These are phyloP conservation scores for Trichosporon ovoides DNA, from an alignment of 1,284 basidiomycete genomes.

Conservation along the genomic window DNA sequence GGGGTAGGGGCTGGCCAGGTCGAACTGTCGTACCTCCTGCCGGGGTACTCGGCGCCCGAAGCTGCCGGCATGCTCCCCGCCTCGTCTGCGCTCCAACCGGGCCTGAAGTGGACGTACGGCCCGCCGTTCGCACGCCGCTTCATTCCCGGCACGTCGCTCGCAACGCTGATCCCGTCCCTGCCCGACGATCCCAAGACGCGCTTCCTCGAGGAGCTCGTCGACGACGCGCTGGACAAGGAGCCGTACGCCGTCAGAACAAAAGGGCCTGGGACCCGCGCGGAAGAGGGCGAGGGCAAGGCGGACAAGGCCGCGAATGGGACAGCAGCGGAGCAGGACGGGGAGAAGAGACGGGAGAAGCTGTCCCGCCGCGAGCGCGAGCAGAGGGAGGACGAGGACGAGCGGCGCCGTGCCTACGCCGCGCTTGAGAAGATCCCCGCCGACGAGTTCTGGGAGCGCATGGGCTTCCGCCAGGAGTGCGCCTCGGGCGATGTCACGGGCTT, in stretches of 20 bases:
- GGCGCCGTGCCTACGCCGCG: constrained; percentile 45
- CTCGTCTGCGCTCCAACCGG: constrained; percentile 34
- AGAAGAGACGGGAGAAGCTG: neutral
- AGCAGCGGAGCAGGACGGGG: neutral
- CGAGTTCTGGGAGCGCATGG: constrained; percentile 94
- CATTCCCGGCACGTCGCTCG: constrained; percentile 48
- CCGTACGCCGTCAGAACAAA: constrained; percentile 42
- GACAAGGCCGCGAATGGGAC: neutral
- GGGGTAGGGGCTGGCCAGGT: constrained; percentile 18
- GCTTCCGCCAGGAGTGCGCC: constrained; percentile 85
- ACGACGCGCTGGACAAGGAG: constrained; percentile 46
- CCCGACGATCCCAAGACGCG: constrained; percentile 90
- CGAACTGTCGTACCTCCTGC: constrained; percentile 58
- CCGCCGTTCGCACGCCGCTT: constrained; percentile 25
- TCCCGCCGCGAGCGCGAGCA: constrained; percentile 35
- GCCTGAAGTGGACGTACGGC: constrained; percentile 34
- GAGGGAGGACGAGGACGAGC: constrained; percentile 44
- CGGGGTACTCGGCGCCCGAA: constrained; percentile 66
- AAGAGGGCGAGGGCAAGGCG: no score
- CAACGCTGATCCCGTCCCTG: constrained; percentile 74
- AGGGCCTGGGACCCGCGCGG: no score
- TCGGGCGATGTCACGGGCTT: constrained; percentile 81
- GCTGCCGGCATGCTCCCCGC: constrained; percentile 59
- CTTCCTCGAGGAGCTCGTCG: constrained; percentile 76
- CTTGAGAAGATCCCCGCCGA: constrained; percentile 51